Conservation (phyloP, 202 grass and related monocot genomes). For the Cymbopogon flexuosus region DNA sequence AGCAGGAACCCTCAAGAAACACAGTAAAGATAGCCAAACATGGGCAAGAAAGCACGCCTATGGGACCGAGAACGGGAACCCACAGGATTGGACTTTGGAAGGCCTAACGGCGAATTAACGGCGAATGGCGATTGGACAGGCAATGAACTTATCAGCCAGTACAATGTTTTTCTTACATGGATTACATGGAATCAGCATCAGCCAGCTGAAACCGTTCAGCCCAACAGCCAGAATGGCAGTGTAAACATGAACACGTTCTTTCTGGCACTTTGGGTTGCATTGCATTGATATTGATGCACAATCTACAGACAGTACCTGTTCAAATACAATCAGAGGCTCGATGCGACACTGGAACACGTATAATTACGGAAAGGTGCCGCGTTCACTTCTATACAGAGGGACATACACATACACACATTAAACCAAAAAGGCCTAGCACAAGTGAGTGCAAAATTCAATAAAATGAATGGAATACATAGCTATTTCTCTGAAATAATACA, state of each 20-base stretch:
- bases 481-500: constrained; percentile 48
- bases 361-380: neutral
- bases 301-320: neutral
- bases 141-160: too few species aligned
- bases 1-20: neutral
- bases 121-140: neutral
- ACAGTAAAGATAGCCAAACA: neutral
- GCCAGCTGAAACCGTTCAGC: too few species aligned
- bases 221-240: too few species aligned
- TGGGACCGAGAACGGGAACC: neutral
- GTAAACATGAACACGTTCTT: neutral
- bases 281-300: neutral
- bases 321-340: neutral
- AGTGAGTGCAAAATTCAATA: constrained; percentile 38
- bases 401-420: constrained; percentile 18
- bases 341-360: neutral
- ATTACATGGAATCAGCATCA: too few species aligned
- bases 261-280: neutral
- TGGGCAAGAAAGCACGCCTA: neutral
- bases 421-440: constrained; percentile 2
- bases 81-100: too few species aligned
- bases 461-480: constrained; percentile 49
- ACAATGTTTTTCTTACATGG: too few species aligned
- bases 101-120: neutral
- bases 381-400: constrained; percentile 36